Conservation (phyloP, 805 yeast species). For the Lipomyces chichibuensis region DNA sequence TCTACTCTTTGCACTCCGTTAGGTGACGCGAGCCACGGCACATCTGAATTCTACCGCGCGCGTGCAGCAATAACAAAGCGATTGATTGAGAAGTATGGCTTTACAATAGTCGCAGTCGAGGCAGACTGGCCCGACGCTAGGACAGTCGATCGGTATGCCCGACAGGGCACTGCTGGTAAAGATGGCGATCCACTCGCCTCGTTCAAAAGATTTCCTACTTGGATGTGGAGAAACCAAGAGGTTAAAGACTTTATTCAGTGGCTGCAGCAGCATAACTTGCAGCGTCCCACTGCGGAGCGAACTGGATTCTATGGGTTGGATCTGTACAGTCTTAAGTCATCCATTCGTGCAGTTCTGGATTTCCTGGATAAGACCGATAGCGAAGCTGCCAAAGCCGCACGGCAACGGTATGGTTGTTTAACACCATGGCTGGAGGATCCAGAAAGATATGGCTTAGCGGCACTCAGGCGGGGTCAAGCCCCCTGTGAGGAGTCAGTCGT, state of each 20-base stretch:
- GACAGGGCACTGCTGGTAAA: background rate
- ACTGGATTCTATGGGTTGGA: constrained; percentile 10
- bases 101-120: constrained; percentile 8
- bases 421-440: constrained; percentile 8
- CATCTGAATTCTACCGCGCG: constrained; percentile 4
- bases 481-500: constrained; percentile 4
- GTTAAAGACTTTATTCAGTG: constrained; percentile 7
- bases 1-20: background rate
- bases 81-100: constrained; percentile 1
- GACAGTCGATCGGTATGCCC: constrained; percentile 3
- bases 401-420: constrained; percentile 5
- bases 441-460: background rate
- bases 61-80: constrained; percentile 6
- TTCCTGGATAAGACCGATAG: background rate
- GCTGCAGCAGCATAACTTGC: constrained; percentile 5
- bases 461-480: constrained; percentile 2
- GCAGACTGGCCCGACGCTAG: constrained; percentile 11
- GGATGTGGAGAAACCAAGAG: constrained; percentile 11
- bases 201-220: background rate
- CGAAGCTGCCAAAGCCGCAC: constrained; percentile 3
- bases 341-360: constrained; percentile 5
- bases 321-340: constrained; percentile 7
- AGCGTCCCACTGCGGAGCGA: constrained; percentile 1
- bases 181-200: constrained; percentile 6
- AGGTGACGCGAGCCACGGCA: constrained; percentile 11